Evolutionary conservation across 805 yeast species (phyloP).

Genomic region (Metschnikowia lochheadii): DNA sequence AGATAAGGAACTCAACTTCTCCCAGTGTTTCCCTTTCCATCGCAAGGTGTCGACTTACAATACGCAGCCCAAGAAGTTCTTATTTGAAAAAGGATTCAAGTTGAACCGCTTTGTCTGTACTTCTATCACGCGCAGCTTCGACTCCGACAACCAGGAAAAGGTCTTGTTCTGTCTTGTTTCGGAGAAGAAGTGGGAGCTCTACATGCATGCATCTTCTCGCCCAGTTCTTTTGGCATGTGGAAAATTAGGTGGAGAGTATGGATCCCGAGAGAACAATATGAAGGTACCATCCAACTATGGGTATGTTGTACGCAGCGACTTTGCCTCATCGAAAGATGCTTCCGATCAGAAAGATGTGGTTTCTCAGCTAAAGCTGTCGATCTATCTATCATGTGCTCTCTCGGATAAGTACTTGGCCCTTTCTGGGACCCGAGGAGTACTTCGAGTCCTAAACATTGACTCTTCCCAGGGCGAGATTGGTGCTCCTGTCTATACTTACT

Average conservation of each 20-base stretch:
- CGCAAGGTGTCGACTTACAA: slow-evolving; percentile 50
- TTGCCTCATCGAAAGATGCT: slow-evolving; percentile 12
- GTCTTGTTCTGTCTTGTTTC: slow-evolving; percentile 62
- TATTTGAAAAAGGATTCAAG: slow-evolving; percentile 23
- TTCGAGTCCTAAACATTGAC: slow-evolving; percentile 58
- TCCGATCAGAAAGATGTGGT: slow-evolving; percentile 23
- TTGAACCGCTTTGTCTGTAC: slow-evolving; percentile 26
- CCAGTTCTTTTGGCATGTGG: slow-evolving; percentile 70
- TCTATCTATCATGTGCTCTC: slow-evolving; percentile 54
- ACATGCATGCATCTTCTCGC: slow-evolving; percentile 36
- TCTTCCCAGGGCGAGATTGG: slow-evolving; percentile 37
- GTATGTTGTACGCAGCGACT: slow-evolving; percentile 27
- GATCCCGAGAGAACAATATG: slow-evolving; percentile 34
- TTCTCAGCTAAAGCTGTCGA: slow-evolving; percentile 48
- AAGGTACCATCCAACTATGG: slow-evolving; percentile 20
- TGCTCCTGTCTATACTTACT: slow-evolving; percentile 60
- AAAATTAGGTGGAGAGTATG: slow-evolving; percentile 63
- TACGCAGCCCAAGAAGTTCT: slow-evolving; percentile 48
- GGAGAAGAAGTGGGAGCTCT: slow-evolving; percentile 73
- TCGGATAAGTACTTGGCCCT: slow-evolving; percentile 59
- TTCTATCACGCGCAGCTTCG: slow-evolving; percentile 28
- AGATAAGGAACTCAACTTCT: slow-evolving; percentile 60
- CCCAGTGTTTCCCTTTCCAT: slow-evolving; percentile 79
- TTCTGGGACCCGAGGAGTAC: slow-evolving; percentile 67
- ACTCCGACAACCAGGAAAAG: slow-evolving; percentile 51